These are phyloP conservation scores for Globisporangium echinulatum DNA, from an alignment of 352 stramenopile genomes.

Conservation along the genomic window DNA sequence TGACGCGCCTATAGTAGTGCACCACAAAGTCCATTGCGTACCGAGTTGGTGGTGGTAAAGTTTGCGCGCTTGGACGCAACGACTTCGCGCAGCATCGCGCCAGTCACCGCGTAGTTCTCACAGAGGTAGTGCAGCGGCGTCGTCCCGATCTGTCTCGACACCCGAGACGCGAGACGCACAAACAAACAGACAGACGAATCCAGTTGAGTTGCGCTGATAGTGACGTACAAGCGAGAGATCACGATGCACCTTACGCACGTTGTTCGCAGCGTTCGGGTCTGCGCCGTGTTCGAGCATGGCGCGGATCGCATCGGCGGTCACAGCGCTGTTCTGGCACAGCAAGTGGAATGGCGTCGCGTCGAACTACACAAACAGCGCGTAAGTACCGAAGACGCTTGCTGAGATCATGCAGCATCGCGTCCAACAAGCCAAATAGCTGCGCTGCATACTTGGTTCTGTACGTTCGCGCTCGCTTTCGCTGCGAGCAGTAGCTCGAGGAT, in stretches of 20 bases:
- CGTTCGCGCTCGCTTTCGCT: constrained; percentile 40
- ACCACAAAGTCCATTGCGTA: constrained; percentile 11
- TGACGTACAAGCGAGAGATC: too few relatives aligned
- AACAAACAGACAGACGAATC: constrained; percentile 2
- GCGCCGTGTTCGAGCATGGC: constrained; percentile 47
- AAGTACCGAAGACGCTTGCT: background rate
- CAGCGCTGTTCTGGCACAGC: constrained; percentile 54
- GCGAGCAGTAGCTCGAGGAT: constrained; percentile 37
- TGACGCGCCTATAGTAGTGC: too few relatives aligned
- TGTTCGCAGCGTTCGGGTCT: constrained; percentile 73
- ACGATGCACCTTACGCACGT: constrained; percentile 25
- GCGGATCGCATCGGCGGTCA: constrained; percentile 36
- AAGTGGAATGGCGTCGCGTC: constrained; percentile 67
- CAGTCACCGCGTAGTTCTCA: constrained; percentile 51
- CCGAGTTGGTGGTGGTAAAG: constrained; percentile 57
- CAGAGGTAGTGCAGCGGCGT: constrained; percentile 68
- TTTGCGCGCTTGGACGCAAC: constrained; percentile 56
- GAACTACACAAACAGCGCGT: constrained; percentile 31
- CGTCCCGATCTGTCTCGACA: constrained; percentile 51
- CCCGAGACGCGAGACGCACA: background rate
- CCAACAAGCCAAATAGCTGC: constrained; percentile 4
- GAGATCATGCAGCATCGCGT: background rate
- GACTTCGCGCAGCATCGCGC: constrained; percentile 55
- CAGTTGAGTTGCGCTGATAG: too few relatives aligned
- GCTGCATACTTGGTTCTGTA: constrained; percentile 53